A percentile compares a stretch with the other conserved stretches of the same genome.
These are phyloP conservation scores for Camellia granthamiana DNA, from an alignment of 148 eudicot genomes.

Conservation along the genomic window DNA sequence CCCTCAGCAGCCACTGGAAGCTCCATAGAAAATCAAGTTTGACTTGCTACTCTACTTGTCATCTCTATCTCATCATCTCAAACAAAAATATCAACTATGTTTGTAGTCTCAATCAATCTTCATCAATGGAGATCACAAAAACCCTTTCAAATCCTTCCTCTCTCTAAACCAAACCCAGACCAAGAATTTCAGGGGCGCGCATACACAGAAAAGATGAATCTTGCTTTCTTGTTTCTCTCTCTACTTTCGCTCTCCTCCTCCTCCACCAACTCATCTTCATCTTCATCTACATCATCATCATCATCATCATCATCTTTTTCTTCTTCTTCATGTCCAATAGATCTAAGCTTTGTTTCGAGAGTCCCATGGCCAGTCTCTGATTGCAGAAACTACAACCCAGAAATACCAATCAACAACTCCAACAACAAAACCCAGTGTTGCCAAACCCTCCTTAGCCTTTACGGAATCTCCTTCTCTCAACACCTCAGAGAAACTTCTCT, in stretches of 20 bases:
- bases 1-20: no score
- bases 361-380: slow-evolving; percentile 50
- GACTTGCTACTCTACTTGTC: no score
- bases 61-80: no score
- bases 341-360: slow-evolving; percentile 37
- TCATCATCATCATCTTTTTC: not conserved
- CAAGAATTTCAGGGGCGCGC: not conserved
- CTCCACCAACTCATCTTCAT: not conserved
- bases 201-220: not conserved
- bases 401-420: not conserved
- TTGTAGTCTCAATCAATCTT: no score
- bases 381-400: slow-evolving; percentile 26
- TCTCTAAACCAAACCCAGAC: no score
- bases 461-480: slow-evolving; percentile 49
- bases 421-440: slow-evolving; percentile 36
- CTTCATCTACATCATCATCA: no score
- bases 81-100: no score
- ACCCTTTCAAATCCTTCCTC: no score
- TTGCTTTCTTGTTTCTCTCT: not conserved
- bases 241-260: slow-evolving; percentile 13
- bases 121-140: no score
- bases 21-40: no score
- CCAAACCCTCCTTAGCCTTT: slow-evolving; percentile 64
- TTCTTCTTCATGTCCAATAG: slow-evolving; percentile 45
- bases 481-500: slow-evolving; percentile 45